Evolutionary conservation across 2,329 filamentous ascomycete genomes (phyloP).

Genomic region (Iodosphaeria phyllophila): DNA sequence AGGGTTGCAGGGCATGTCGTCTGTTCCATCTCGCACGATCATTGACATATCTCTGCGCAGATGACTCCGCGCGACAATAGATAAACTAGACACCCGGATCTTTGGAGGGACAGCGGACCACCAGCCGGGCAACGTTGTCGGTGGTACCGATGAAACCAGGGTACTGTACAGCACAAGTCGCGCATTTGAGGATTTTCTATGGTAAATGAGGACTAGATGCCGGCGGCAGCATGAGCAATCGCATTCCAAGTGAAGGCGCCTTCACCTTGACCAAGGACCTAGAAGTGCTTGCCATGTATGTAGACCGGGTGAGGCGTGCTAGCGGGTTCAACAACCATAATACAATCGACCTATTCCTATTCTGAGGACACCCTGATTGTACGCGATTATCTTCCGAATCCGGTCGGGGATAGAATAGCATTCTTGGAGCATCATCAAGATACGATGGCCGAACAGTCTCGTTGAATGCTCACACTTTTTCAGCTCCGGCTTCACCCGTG

Average conservation of each 20-base stretch:
- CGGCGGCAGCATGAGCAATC: slow-evolving; percentile 30
- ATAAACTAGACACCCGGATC: slow-evolving; percentile 35
- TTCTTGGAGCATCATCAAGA: slow-evolving; percentile 20
- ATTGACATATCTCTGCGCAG: slow-evolving; percentile 34
- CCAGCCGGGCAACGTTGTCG: slow-evolving; percentile 23
- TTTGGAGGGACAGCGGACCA: slow-evolving; percentile 29
- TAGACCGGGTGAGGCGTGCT: slow-evolving; percentile 38
- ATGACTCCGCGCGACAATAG: slow-evolving; percentile 38
- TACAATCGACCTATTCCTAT: slow-evolving; percentile 37
- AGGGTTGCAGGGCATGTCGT: slow-evolving; percentile 22
- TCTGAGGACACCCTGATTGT: slow-evolving; percentile 18
- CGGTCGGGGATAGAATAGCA: slow-evolving; percentile 24
- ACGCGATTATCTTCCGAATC: too few relatives aligned
- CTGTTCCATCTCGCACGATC: slow-evolving; percentile 27
- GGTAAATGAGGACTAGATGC: slow-evolving; percentile 33
- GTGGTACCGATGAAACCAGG: slow-evolving; percentile 11
- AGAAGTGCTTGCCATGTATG: slow-evolving; percentile 45
- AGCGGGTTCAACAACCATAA: slow-evolving; percentile 18
- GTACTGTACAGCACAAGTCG: slow-evolving; percentile 27
- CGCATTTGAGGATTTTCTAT: slow-evolving; percentile 32
- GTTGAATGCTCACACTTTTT: slow-evolving; percentile 35
- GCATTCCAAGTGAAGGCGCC: slow-evolving; percentile 31
- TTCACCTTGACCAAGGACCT: slow-evolving; percentile 29
- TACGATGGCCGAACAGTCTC: slow-evolving; percentile 19
- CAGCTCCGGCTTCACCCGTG: slow-evolving; percentile 18